phyloP scores from a whole-genome alignment of 345 rosid genomes.

The Citrus maxima region DNA sequence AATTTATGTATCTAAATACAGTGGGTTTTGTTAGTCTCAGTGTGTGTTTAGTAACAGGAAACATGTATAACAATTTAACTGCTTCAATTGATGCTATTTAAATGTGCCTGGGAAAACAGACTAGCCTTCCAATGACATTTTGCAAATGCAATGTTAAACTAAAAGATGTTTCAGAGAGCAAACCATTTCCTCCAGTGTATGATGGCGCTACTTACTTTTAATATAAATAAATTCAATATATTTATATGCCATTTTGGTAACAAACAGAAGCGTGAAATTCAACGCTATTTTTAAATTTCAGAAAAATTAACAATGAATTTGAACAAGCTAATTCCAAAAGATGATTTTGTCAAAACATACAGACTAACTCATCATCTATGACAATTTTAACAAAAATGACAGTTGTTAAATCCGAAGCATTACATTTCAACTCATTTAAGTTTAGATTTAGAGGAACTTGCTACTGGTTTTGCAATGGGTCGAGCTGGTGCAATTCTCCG shows the following conservation, averaged over 20 bases:
- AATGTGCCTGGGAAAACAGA: not conserved
- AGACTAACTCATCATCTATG: conserved; percentile 4
- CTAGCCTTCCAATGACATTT: not conserved
- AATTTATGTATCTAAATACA: not conserved
- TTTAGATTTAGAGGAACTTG: conserved; percentile 80
- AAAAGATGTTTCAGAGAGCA: not conserved
- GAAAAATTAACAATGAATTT: not conserved
- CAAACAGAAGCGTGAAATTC: too few species aligned
- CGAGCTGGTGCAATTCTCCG: conserved; percentile 59
- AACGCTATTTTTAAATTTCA: not conserved
- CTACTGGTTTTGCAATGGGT: conserved; percentile 62
- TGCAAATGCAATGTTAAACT: not conserved
- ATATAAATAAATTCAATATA: too few species aligned
- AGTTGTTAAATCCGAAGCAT: not conserved
- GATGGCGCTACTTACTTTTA: too few species aligned
- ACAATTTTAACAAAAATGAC: conserved; percentile 2
- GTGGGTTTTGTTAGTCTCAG: not conserved
- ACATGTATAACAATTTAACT: not conserved
- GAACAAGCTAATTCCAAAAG: not conserved
- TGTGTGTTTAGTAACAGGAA: not conserved
- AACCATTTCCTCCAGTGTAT: not conserved
- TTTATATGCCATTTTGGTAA: too few species aligned
- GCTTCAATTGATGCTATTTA: not conserved
- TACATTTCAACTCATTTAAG: conserved; percentile 47
- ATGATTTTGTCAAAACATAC: not conserved